Percentiles rank a stretch among this genome's conserved stretches.
Conservation (phyloP, 129 eudicot genomes). For the Helichrysum umbraculigerum region DNA sequence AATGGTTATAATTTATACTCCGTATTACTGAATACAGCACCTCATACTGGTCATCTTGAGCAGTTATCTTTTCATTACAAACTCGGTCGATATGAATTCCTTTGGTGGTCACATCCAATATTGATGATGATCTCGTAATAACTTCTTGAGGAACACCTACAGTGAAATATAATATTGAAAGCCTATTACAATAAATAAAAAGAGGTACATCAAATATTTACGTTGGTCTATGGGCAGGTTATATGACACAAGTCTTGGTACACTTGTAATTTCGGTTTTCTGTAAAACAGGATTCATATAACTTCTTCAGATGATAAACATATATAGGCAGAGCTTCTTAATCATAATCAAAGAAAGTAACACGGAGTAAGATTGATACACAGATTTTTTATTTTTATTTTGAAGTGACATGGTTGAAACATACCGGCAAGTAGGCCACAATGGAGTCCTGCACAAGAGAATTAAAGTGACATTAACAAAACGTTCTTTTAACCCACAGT, state of each 20-base stretch:
- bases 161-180: conserved; percentile 10
- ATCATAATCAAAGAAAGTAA: background rate
- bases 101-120: conserved; percentile 54
- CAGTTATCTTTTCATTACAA: conserved; percentile 43
- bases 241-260: background rate
- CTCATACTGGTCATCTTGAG: conserved; percentile 78
- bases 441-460: conserved; percentile 71
- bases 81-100: conserved; percentile 55
- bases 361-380: background rate
- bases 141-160: conserved; percentile 77
- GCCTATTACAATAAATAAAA: background rate
- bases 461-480: conserved; percentile 23
- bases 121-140: conserved; percentile 65
- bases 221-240: background rate
- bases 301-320: conserved; percentile 2
- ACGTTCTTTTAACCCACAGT: background rate
- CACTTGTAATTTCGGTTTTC: conserved; percentile 10
- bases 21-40: conserved; percentile 28
- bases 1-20: conserved; percentile 5
- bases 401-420: conserved; percentile 25
- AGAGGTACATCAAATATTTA: background rate
- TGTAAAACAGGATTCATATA: background rate
- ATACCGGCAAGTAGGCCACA: conserved; percentile 94
- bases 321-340: background rate
- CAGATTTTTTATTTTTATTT: background rate